phyloP scores from a whole-genome alignment of 495 filamentous ascomycete genomes.

The Podospora sp. region DNA sequence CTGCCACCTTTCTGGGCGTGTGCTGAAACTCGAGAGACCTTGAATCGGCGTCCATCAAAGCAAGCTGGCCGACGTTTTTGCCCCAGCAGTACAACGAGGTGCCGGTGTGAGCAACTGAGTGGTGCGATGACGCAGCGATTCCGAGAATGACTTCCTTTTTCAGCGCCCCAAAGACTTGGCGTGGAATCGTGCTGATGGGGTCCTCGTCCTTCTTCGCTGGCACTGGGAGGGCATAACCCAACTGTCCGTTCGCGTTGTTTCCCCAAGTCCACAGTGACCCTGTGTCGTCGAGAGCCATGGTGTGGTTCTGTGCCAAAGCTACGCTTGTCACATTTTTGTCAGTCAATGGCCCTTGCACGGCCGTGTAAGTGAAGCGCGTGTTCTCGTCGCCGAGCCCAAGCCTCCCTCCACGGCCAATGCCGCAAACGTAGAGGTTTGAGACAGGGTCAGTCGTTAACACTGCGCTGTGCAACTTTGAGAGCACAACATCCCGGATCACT shows the following conservation, averaged over 20 bases:
- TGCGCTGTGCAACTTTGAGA: slow-evolving; percentile 92
- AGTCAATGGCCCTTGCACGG: slow-evolving; percentile 70
- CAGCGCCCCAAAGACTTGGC: slow-evolving; percentile 87
- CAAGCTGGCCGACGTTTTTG: slow-evolving; percentile 93
- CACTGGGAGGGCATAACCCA: slow-evolving; percentile 72
- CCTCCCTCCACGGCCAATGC: slow-evolving; percentile 86
- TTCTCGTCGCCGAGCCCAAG: slow-evolving; percentile 88
- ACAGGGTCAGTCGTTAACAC: slow-evolving; percentile 87
- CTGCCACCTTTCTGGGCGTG: slow-evolving; percentile 82
- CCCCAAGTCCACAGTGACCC: slow-evolving; percentile 94
- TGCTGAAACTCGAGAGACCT: slow-evolving; percentile 81
- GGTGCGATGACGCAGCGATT: slow-evolving; percentile 85
- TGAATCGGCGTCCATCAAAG: slow-evolving; percentile 91
- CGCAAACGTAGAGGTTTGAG: slow-evolving; percentile 90
- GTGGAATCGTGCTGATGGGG: slow-evolving; percentile 75
- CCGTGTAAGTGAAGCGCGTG: slow-evolving; percentile 81
- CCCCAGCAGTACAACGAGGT: slow-evolving; percentile 90
- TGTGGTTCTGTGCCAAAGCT: slow-evolving; percentile 89
- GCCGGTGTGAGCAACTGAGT: slow-evolving; percentile 84
- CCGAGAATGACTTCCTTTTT: slow-evolving; percentile 84
- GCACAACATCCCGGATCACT: slow-evolving; percentile 71
- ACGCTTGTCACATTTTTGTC: slow-evolving; percentile 71
- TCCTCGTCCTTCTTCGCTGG: slow-evolving; percentile 69
- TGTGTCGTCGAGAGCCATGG: slow-evolving; percentile 75
- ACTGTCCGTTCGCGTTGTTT: slow-evolving; percentile 80